phyloP scores from a whole-genome alignment of 768 basidiomycete genomes.

The Ramaria rubella region DNA sequence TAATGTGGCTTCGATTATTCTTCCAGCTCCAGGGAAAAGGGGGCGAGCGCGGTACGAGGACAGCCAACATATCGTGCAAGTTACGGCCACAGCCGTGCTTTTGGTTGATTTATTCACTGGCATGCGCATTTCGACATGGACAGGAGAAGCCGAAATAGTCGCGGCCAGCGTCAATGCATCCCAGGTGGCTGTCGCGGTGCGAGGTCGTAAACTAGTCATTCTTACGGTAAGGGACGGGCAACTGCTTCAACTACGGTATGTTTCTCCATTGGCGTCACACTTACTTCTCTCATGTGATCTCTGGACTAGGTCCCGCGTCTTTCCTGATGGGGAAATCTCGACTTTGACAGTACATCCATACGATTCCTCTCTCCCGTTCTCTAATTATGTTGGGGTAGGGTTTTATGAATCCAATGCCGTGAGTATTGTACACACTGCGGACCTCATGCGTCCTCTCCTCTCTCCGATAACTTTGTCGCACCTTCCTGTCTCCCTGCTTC shows the following conservation, averaged over 20 bases:
- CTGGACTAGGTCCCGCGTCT: neutral
- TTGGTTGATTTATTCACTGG: constrained; percentile 43
- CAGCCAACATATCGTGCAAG: constrained; percentile 54
- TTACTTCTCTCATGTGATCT: neutral
- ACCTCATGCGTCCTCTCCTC: constrained; percentile 25
- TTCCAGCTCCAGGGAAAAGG: neutral
- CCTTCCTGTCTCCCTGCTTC: constrained; percentile 40
- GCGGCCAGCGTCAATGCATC: constrained; percentile 64
- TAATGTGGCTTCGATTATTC: constrained; percentile 36
- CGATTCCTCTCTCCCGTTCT: constrained; percentile 39
- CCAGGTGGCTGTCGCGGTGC: constrained; percentile 58
- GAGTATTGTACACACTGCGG: constrained; percentile 38
- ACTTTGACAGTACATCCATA: constrained; percentile 59
- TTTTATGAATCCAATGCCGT: constrained; percentile 71
- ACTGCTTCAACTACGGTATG: constrained; percentile 6
- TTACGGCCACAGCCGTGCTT: constrained; percentile 50
- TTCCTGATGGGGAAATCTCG: constrained; percentile 47
- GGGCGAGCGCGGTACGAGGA: constrained; percentile 14
- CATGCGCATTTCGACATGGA: constrained; percentile 31
- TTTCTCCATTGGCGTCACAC: constrained; percentile 27
- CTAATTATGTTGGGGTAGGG: constrained; percentile 52
- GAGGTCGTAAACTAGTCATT: constrained; percentile 43
- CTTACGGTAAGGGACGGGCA: constrained; percentile 40
- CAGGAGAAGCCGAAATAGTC: constrained; percentile 42
- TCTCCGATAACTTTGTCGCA: constrained; percentile 36